Evolutionary conservation across 768 basidiomycete species (phyloP).

Genomic region (Lactifluus piperatus): DNA sequence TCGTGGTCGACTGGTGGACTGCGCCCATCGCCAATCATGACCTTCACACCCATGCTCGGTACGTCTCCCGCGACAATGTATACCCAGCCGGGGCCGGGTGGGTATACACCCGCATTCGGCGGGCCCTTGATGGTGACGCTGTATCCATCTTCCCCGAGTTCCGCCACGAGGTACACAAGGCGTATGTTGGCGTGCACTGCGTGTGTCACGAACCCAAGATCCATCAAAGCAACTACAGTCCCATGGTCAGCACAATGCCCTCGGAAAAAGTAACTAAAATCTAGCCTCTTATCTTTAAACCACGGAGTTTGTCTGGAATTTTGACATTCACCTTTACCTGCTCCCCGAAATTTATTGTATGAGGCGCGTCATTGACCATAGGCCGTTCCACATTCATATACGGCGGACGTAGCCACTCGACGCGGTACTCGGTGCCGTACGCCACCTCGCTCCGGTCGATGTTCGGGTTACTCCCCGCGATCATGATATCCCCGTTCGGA

Average conservation of each 20-base stretch:
- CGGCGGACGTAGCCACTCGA: slow-evolving; percentile 79
- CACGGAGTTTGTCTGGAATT: slow-evolving; percentile 30
- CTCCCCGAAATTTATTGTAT: slow-evolving; percentile 38
- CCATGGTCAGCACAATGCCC: neutral
- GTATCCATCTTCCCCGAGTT: slow-evolving; percentile 35
- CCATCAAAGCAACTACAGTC: slow-evolving; percentile 62
- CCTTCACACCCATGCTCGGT: slow-evolving; percentile 51
- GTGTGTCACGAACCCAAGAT: slow-evolving; percentile 76
- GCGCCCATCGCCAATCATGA: slow-evolving; percentile 62
- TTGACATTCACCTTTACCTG: slow-evolving; percentile 38
- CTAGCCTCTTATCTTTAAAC: slow-evolving; percentile 42
- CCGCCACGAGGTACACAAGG: slow-evolving; percentile 53
- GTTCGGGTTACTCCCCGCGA: slow-evolving; percentile 81
- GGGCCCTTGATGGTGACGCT: slow-evolving; percentile 55
- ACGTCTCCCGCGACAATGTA: slow-evolving; percentile 58
- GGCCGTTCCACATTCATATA: slow-evolving; percentile 66
- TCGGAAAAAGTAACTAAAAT: neutral
- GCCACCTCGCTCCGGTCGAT: slow-evolving; percentile 61
- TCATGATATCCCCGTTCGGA: slow-evolving; percentile 62
- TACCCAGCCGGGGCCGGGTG: slow-evolving; percentile 76
- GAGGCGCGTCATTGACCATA: slow-evolving; percentile 26
- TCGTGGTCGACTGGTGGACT: slow-evolving; percentile 48
- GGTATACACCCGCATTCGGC: slow-evolving; percentile 55
- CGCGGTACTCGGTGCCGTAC: slow-evolving; percentile 83
- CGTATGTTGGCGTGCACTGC: slow-evolving; percentile 68